Evolutionary conservation across 441 rosid species (phyloP), one percentile per base, ranked within the genome.

Genomic region (Aleurites moluccanus): DNA sequence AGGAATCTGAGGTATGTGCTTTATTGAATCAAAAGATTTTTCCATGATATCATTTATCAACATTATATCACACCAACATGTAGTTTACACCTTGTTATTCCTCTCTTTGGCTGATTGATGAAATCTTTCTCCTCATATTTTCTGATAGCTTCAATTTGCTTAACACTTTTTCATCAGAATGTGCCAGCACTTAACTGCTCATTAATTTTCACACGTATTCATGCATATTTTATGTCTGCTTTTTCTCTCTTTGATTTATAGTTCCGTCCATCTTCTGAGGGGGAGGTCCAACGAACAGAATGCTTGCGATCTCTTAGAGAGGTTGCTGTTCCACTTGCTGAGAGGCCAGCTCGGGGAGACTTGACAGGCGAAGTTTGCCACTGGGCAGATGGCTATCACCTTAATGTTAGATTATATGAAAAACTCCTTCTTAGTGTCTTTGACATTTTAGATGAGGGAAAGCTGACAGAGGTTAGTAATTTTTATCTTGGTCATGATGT

Each of bases 331-430:
- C 90, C 96, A 83, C 95, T 96, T 85, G 96, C 99, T 73, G 98
- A 94, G 90, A 92, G 98, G 80, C 98, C 98, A 18, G 98, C 97
- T 67, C 93, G 95, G 69, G 98, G 97, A 82, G 99, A 96, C 88
- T 89, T 92, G 82, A 92, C 99, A 57, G 99, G 99, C 80, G 98
- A 94, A 91, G 92, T 96, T 49, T 92, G 97, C 90, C 99, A 96
- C 77, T 96, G 99, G 99, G 98, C 96, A 59, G 99, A 94, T 89
- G 98, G 99, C 53, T 96, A 94, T 83, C 95, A 90, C 86, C 86
- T 96, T 75, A 96, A 96, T 82, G 90, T 92, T 79, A 92, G 89
- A 81, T 86, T 96, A 61, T 96, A 94, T 60, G 97, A 94, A 83
- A 96, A 94, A 83, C 86, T 96, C 81, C 98, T 96, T 73, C 91